Evolutionary conservation across 1,139 yeast genomes (phyloP).

Genomic region (Yamadazyma dushanensis): DNA sequence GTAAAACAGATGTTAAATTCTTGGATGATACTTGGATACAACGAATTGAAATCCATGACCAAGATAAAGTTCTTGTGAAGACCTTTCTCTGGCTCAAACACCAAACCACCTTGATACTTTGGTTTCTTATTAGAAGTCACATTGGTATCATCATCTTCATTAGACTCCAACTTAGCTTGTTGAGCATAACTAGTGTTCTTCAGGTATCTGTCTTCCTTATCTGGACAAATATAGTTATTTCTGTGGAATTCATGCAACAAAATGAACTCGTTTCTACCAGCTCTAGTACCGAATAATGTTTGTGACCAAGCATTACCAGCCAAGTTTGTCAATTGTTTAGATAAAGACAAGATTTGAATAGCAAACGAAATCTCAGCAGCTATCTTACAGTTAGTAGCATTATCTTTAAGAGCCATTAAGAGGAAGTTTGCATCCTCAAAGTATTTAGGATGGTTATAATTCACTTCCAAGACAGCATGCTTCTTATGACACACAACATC

Average conservation of each 20-base stretch:
- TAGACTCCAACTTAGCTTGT: constrained; percentile 37
- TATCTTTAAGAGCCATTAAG: constrained; percentile 70
- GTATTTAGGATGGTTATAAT: constrained; percentile 64
- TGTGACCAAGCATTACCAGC: constrained; percentile 99
- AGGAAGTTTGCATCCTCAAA: constrained; percentile 69
- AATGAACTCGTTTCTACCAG: constrained; percentile 94
- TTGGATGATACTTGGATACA: constrained; percentile 96
- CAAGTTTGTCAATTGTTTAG: constrained; percentile 86
- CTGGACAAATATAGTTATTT: constrained; percentile 85
- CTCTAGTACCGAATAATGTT: constrained; percentile 92
- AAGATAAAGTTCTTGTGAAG: constrained; percentile 83
- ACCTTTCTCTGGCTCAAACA: constrained; percentile 96
- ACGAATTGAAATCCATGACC: constrained; percentile 97
- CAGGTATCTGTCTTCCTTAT: constrained; percentile 62
- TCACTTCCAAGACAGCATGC: constrained; percentile 67
- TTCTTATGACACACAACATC: constrained; percentile 67
- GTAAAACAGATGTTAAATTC: constrained; percentile 97
- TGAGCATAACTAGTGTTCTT: constrained; percentile 41
- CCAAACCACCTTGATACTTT: constrained; percentile 94
- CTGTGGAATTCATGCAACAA: constrained; percentile 87
- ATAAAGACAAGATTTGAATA: constrained; percentile 81
- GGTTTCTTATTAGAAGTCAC: constrained; percentile 67
- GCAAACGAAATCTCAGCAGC: constrained; percentile 79
- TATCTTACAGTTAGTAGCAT: constrained; percentile 64
- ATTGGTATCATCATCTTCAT: constrained; percentile 49